A percentile compares a stretch with the other conserved stretches of the same genome.
These are phyloP conservation scores for Nakazawaea pomicola DNA, from an alignment of 805 yeast species.

Conservation along the genomic window DNA sequence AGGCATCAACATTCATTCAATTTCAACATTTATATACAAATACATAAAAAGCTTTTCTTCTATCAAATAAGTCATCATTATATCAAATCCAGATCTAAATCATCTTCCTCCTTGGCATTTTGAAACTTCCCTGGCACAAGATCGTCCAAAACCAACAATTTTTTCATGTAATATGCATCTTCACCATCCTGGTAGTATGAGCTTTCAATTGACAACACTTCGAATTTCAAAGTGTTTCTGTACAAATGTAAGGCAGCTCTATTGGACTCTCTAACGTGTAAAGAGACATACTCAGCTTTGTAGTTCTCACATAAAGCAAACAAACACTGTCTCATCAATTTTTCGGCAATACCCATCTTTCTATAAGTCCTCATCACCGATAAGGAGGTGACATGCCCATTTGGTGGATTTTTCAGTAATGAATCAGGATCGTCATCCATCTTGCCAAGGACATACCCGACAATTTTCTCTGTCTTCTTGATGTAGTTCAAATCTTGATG, in stretches of 20 bases:
- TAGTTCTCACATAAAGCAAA: conserved; percentile 78
- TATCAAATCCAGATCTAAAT: conserved; percentile 28
- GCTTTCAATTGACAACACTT: conserved; percentile 74
- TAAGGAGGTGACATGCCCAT: conserved; percentile 91
- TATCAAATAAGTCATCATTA: neutral
- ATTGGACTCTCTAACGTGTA: conserved; percentile 92
- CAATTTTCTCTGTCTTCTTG: conserved; percentile 66
- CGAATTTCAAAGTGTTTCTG: conserved; percentile 78
- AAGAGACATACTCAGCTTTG: conserved; percentile 75
- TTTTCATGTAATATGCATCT: conserved; percentile 95
- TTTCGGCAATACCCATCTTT: conserved; percentile 92
- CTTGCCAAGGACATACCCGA: conserved; percentile 94
- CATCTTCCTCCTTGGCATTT: conserved; percentile 46
- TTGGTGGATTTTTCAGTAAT: conserved; percentile 62
- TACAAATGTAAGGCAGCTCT: conserved; percentile 92
- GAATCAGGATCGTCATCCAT: conserved; percentile 93
- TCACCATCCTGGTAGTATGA: conserved; percentile 97
- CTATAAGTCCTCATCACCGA: conserved; percentile 95
- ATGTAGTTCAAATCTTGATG: conserved; percentile 45
- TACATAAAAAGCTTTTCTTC: too few relatives aligned
- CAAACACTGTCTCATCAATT: conserved; percentile 75
- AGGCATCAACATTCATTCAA: too few relatives aligned
- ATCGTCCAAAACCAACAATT: conserved; percentile 55
- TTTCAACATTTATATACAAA: neutral
- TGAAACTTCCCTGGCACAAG: conserved; percentile 55